A percentile compares a stretch with the other conserved stretches of the same genome.
Conservation (phyloP, 2,329 filamentous ascomycete species). For the Botrytis byssoidea region DNA sequence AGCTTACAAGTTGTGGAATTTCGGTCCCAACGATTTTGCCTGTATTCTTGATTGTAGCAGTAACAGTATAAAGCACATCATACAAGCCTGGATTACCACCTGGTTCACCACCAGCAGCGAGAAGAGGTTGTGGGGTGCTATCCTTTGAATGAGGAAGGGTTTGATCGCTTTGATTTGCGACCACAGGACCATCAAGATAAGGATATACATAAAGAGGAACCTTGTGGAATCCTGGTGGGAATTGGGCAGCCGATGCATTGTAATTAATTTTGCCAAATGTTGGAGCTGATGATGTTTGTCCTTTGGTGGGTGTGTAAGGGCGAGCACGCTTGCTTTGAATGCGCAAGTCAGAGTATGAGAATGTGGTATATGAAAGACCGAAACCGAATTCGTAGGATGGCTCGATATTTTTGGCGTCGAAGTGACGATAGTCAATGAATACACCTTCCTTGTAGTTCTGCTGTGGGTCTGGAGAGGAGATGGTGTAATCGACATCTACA, state of each 20-base stretch:
- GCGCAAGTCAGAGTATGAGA: conserved; percentile 66
- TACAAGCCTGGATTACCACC: conserved; percentile 55
- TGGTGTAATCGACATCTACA: conserved; percentile 43
- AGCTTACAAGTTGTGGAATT: conserved; percentile 51
- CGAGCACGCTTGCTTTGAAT: conserved; percentile 34
- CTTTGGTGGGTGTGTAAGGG: conserved; percentile 51
- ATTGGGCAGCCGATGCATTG: conserved; percentile 61
- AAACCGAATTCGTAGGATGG: conserved; percentile 80
- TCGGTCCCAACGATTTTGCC: conserved; percentile 54
- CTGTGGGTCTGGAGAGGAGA: conserved; percentile 56
- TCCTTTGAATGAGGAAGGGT: conserved; percentile 44
- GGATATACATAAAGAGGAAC: conserved; percentile 54
- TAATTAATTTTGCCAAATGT: conserved; percentile 61
- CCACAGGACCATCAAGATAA: conserved; percentile 49
- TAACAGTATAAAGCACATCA: conserved; percentile 54
- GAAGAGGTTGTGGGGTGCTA: conserved; percentile 46
- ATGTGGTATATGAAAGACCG: conserved; percentile 77
- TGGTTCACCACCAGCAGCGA: conserved; percentile 49
- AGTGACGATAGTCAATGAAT: conserved; percentile 78
- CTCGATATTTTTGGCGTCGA: conserved; percentile 61
- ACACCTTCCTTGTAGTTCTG: conserved; percentile 73
- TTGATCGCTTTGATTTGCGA: conserved; percentile 27
- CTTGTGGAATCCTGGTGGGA: conserved; percentile 54
- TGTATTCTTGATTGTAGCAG: conserved; percentile 56
- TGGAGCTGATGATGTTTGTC: conserved; percentile 62